These are phyloP conservation scores for Pueraria montana DNA, from an alignment of 306 rosid species.

Conservation along the genomic window DNA sequence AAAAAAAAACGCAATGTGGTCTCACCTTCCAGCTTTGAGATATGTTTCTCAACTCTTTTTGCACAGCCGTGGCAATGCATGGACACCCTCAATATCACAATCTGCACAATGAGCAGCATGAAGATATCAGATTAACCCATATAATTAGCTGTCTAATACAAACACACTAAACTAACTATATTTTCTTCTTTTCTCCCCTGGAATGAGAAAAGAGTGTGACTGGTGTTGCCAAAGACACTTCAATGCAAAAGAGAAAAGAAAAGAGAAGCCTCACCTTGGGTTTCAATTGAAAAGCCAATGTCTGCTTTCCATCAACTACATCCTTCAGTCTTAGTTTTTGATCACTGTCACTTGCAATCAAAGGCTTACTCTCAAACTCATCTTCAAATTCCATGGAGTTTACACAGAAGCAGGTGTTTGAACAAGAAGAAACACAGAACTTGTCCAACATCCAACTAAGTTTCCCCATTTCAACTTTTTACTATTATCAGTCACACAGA, in stretches of 20 bases:
- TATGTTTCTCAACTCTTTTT: constrained; percentile 87
- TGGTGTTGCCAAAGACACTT: constrained; percentile 22
- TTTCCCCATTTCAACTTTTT: constrained; percentile 71
- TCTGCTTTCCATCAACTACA: constrained; percentile 74
- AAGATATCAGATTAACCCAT: constrained; percentile 14
- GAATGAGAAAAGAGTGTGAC: background rate
- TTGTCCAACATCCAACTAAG: constrained; percentile 69
- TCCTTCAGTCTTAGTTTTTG: constrained; percentile 71
- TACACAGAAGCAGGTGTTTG: constrained; percentile 79
- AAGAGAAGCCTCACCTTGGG: constrained; percentile 73
- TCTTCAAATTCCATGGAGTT: constrained; percentile 64
- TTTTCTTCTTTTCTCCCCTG: too few relatives aligned
- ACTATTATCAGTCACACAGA: constrained; percentile 12
- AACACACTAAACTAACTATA: background rate
- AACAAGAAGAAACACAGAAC: constrained; percentile 66
- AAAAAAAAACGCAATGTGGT: background rate
- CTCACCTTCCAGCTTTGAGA: constrained; percentile 86
- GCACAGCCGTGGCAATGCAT: constrained; percentile 98
- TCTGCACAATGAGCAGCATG: constrained; percentile 54
- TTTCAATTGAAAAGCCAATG: constrained; percentile 88
- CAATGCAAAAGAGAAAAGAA: constrained; percentile 7
- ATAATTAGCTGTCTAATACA: background rate
- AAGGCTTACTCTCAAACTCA: constrained; percentile 70
- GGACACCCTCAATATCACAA: constrained; percentile 84
- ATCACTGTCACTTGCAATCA: constrained; percentile 58